A percentile compares a stretch with the other conserved stretches of the same genome.
These are phyloP conservation scores for Trametes gibbosa DNA, from an alignment of 768 basidiomycete genomes.

Conservation along the genomic window DNA sequence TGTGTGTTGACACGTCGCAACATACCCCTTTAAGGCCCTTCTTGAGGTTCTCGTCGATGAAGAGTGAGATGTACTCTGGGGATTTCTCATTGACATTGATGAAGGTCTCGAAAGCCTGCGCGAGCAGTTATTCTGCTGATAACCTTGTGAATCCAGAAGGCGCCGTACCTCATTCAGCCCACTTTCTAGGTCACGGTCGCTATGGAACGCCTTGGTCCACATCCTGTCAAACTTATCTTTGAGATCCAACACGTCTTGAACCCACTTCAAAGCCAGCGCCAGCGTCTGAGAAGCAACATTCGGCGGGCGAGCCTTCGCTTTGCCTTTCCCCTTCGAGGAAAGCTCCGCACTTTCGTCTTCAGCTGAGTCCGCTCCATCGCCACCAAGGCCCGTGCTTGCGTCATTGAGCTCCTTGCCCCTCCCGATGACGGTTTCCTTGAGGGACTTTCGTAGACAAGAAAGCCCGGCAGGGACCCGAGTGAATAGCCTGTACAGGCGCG, in stretches of 20 bases:
- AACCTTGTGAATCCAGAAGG: not conserved
- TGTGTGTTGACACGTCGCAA: conserved; percentile 5
- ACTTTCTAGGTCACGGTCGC: conserved; percentile 75
- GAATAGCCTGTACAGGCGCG: conserved; percentile 77
- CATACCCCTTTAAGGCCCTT: conserved; percentile 92
- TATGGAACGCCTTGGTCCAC: conserved; percentile 67
- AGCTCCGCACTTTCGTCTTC: conserved; percentile 33
- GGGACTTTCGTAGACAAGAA: conserved; percentile 54
- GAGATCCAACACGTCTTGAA: conserved; percentile 83
- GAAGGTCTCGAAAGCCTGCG: conserved; percentile 88
- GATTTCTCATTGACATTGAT: conserved; percentile 85
- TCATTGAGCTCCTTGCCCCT: conserved; percentile 79
- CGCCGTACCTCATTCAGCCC: conserved; percentile 75
- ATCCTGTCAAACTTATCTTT: conserved; percentile 89
- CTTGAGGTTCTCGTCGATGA: conserved; percentile 94
- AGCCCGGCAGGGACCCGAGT: conserved; percentile 65
- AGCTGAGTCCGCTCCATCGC: conserved; percentile 30
- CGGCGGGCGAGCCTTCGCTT: conserved; percentile 40
- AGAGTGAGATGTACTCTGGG: conserved; percentile 93
- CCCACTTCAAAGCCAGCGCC: conserved; percentile 81
- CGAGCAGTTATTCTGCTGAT: not conserved
- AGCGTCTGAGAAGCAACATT: conserved; percentile 46
- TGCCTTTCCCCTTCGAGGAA: conserved; percentile 49
- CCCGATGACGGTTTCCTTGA: conserved; percentile 69
- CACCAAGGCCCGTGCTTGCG: not conserved